Evolutionary conservation across 1,139 yeast genomes (phyloP), one percentile per base, ranked within the genome.

Genomic region (Debaryomyces robertsiae): DNA sequence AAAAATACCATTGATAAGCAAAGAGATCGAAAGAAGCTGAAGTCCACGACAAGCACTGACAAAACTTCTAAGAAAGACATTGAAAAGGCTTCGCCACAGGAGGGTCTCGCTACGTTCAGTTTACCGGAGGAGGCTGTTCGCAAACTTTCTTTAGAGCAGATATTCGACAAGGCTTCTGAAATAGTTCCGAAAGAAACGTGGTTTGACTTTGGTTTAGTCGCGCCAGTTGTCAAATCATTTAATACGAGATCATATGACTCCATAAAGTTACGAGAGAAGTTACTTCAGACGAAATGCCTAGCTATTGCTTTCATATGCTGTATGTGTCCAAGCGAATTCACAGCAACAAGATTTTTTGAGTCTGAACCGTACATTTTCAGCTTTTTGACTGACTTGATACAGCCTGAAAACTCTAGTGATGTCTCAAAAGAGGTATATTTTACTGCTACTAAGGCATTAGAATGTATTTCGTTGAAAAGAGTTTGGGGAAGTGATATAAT

Each of bases 401-500:
- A 59, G 42, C 75, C 76, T 1, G 81, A 84, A 30, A 77, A 85
- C 13, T 79, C 79, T 29, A 74, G 73, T 28, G 45, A 58, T 2
- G 71, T 79, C 3, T 75, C 88, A 4, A 57, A 55, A 13, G 77
- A 71, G 1, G 72, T 87, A 2, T 73, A 81, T 40, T 65, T 75
- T 35, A 75, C 82, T 39, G 88, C 93, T 0, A 62, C 84, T 38
- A 79, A 80, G 48, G 79, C 93, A 0, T 70, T 91, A 45, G 88
- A 87, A 47, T 79, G 84, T 46, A 79, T 89, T 11, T 79, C 95
- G 2, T 68, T 77, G 33, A 84, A 82, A 53, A 79, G 81, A 38
- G 75, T 77, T 3, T 84, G 91, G 78, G 83, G 93, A 16, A 74
- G 84, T 35, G 97, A 91, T 49, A 73, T 91, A 27, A 73, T 90